phyloP scores from a whole-genome alignment of 441 rosid genomes.

The Hura crepitans region DNA sequence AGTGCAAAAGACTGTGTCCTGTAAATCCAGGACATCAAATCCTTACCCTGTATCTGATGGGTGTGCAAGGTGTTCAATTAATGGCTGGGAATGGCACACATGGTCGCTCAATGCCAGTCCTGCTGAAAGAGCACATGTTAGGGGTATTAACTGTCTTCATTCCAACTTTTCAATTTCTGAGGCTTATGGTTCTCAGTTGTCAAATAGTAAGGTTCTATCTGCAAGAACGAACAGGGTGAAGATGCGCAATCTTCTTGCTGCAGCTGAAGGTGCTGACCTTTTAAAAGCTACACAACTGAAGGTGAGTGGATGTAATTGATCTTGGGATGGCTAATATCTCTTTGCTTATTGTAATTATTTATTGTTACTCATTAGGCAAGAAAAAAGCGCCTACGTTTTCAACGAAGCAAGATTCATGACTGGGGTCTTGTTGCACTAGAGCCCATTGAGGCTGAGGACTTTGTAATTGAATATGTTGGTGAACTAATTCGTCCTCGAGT shows the following conservation, averaged over 20 bases:
- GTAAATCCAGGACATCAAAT: slow-evolving; percentile 38
- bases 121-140: slow-evolving; percentile 66
- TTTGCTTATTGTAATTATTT: slow-evolving; percentile 16
- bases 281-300: slow-evolving; percentile 87
- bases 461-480: slow-evolving; percentile 97
- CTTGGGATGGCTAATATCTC: slow-evolving; percentile 13
- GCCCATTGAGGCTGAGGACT: slow-evolving; percentile 98
- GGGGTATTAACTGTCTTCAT: slow-evolving; percentile 52
- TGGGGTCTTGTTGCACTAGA: slow-evolving; percentile 98
- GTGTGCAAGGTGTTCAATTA: slow-evolving; percentile 88
- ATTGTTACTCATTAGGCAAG: slow-evolving; percentile 60
- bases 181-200: slow-evolving; percentile 41
- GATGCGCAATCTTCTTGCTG: slow-evolving; percentile 97
- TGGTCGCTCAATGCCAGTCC: slow-evolving; percentile 89
- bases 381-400: slow-evolving; percentile 85
- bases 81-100: slow-evolving; percentile 91
- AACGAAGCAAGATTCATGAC: slow-evolving; percentile 94
- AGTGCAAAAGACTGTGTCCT: slow-evolving; percentile 29
- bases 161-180: slow-evolving; percentile 48
- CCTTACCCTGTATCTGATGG: slow-evolving; percentile 70
- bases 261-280: slow-evolving; percentile 96
- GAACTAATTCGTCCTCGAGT: slow-evolving; percentile 92
- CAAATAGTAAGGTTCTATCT: slow-evolving; percentile 64
- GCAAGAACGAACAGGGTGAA: slow-evolving; percentile 97
- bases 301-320: slow-evolving; percentile 42